phyloP scores from a whole-genome alignment of 2,329 filamentous ascomycete genomes.

The Colletotrichum sp. region DNA sequence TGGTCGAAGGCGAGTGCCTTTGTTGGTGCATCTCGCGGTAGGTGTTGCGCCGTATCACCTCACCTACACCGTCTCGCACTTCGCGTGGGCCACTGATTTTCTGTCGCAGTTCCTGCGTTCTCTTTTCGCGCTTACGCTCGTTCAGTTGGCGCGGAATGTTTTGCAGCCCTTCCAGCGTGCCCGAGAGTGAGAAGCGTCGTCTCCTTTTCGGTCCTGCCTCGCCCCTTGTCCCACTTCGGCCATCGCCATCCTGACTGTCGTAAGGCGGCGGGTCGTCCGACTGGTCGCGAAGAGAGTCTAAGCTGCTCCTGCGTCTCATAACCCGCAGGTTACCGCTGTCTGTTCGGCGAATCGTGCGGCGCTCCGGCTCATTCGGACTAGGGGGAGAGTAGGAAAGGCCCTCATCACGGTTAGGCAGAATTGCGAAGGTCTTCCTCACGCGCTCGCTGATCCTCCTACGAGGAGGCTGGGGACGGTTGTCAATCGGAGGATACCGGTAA shows the following conservation, averaged over 20 bases:
- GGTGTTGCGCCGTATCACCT: conserved; percentile 55
- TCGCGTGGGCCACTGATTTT: conserved; percentile 66
- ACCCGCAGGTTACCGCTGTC: conserved; percentile 66
- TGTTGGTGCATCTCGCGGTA: conserved; percentile 35
- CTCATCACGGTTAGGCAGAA: conserved; percentile 56
- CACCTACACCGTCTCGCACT: conserved; percentile 63
- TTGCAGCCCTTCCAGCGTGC: conserved; percentile 56
- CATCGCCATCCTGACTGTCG: conserved; percentile 23
- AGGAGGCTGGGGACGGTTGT: conserved; percentile 51
- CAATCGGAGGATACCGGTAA: conserved; percentile 53
- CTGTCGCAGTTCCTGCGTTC: conserved; percentile 61
- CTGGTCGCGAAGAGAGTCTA: conserved; percentile 42
- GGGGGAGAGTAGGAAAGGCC: conserved; percentile 31
- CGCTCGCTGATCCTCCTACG: conserved; percentile 57
- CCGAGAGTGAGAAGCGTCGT: conserved; percentile 45
- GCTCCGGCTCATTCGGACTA: conserved; percentile 44
- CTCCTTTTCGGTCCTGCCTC: conserved; percentile 22
- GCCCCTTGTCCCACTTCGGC: conserved; percentile 28
- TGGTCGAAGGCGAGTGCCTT: not conserved
- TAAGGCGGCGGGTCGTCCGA: conserved; percentile 36
- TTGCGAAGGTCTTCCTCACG: conserved; percentile 65
- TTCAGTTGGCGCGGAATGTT: conserved; percentile 61
- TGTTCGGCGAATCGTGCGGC: conserved; percentile 63
- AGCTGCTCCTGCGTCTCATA: conserved; percentile 57
- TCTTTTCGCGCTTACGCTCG: conserved; percentile 63